Evolutionary conservation across 225 moss, liverwort and hornwort genomes (phyloP).

Genomic region (Pseudisothecium myosuroides): DNA sequence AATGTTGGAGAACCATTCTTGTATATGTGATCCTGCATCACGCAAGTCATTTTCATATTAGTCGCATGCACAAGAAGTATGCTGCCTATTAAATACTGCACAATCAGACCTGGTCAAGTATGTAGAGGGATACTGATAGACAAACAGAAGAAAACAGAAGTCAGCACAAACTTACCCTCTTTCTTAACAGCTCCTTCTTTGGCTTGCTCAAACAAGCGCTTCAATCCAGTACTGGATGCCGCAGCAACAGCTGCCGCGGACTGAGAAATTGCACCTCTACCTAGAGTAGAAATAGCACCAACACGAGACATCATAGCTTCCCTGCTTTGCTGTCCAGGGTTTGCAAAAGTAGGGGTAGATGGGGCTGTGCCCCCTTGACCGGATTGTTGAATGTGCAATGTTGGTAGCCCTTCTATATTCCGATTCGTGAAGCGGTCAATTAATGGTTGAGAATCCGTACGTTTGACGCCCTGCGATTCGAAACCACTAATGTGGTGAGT

Average conservation of each 20-base stretch:
- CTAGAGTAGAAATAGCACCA: conserved; percentile 50
- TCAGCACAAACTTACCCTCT: conserved; percentile 41
- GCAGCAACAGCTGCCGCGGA: conserved; percentile 95
- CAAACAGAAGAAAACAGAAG: background rate
- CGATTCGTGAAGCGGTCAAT: conserved; percentile 78
- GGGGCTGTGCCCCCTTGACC: conserved; percentile 14
- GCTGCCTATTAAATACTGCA: background rate
- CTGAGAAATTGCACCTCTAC: conserved; percentile 95
- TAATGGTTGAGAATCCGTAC: conserved; percentile 91
- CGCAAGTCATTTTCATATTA: background rate
- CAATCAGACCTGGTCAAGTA: background rate
- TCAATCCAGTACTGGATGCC: conserved; percentile 88
- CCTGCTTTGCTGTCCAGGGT: conserved; percentile 54
- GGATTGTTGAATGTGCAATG: conserved; percentile 11
- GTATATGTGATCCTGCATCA: conserved; percentile 45
- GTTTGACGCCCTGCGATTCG: conserved; percentile 64
- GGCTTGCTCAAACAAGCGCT: conserved; percentile 96
- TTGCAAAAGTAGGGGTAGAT: conserved; percentile 26
- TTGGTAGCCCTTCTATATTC: conserved; percentile 49
- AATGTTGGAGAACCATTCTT: conserved; percentile 53
- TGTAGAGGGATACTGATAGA: background rate
- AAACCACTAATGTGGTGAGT: background rate
- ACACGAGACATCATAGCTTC: conserved; percentile 98
- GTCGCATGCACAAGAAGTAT: background rate
- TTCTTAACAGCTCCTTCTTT: conserved; percentile 98